These are phyloP conservation scores for Mortierella sp. DNA, from an alignment of 371 early-diverging fungal species.

Conservation along the genomic window DNA sequence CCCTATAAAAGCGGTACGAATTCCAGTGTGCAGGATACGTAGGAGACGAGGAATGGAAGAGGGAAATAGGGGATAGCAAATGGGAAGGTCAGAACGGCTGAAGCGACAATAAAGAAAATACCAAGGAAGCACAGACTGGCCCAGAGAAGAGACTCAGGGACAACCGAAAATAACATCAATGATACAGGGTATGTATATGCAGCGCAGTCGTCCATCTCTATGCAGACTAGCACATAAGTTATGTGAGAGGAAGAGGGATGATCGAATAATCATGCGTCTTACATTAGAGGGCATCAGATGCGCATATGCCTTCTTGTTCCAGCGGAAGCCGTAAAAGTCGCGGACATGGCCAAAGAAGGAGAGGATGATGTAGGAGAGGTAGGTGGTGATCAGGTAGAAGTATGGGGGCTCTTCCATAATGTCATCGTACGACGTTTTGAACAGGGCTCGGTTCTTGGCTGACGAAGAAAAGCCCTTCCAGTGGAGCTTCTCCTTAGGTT, in stretches of 20 bases:
- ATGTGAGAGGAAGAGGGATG: too few species aligned
- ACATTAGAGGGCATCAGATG: constrained; percentile 55
- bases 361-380: constrained; percentile 94
- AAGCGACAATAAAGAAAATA: background rate
- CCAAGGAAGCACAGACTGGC: background rate
- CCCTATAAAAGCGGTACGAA: constrained; percentile 62
- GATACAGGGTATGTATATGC: too few species aligned
- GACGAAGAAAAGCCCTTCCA: constrained; percentile 55
- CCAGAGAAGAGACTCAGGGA: background rate
- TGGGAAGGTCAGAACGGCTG: background rate
- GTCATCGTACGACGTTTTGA: constrained; percentile 54
- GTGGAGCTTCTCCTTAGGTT: constrained; percentile 54
- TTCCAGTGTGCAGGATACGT: background rate
- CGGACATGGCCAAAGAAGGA: constrained; percentile 94
- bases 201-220: too few species aligned
- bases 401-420: constrained; percentile 73
- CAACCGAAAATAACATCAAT: too few species aligned
- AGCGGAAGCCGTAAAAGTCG: constrained; percentile 81
- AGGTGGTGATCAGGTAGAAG: constrained; percentile 91
- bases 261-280: constrained; percentile 56
- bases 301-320: constrained; percentile 55
- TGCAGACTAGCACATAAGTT: too few species aligned
- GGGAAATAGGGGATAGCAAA: background rate
- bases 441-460: constrained; percentile 49
- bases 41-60: background rate